phyloP scores from a whole-genome alignment of 2,329 filamentous ascomycete genomes.

The Pseudogymnoascus sp. region DNA sequence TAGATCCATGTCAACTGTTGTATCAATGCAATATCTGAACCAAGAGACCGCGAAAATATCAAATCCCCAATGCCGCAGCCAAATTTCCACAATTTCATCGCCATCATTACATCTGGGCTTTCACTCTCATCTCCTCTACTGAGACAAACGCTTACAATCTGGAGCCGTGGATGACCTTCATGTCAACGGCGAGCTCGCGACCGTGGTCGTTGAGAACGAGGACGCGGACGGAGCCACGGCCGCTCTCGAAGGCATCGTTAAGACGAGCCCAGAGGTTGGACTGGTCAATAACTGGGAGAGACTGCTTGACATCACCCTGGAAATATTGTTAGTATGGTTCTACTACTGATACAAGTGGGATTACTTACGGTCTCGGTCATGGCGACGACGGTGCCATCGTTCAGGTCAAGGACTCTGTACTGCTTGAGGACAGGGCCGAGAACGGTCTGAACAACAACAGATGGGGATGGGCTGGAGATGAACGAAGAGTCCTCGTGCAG shows the following conservation, averaged over 20 bases:
- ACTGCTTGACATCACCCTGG: slow-evolving; percentile 89
- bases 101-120: slow-evolving; percentile 7
- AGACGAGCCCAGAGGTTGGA: slow-evolving; percentile 80
- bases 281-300: slow-evolving; percentile 88
- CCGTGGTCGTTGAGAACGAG: slow-evolving; percentile 92
- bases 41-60: slow-evolving; percentile 9
- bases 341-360: neutral
- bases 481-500: slow-evolving; percentile 98
- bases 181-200: slow-evolving; percentile 93
- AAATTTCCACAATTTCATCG: slow-evolving; percentile 9
- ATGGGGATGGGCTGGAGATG: slow-evolving; percentile 93
- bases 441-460: slow-evolving; percentile 98
- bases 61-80: slow-evolving; percentile 3
- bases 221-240: slow-evolving; percentile 87
- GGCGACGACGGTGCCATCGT: slow-evolving; percentile 78
- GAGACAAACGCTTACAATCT: slow-evolving; percentile 45
- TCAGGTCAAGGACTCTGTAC: slow-evolving; percentile 97
- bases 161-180: slow-evolving; percentile 91
- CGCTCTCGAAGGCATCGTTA: slow-evolving; percentile 75
- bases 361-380: slow-evolving; percentile 76
- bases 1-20: slow-evolving; percentile 5
- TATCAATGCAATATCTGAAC: slow-evolving; percentile 4
- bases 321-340: neutral
- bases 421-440: slow-evolving; percentile 99
- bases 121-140: slow-evolving; percentile 8